phyloP scores from a whole-genome alignment of 2,329 filamentous ascomycete species.

The Sordariomycetes sp. region DNA sequence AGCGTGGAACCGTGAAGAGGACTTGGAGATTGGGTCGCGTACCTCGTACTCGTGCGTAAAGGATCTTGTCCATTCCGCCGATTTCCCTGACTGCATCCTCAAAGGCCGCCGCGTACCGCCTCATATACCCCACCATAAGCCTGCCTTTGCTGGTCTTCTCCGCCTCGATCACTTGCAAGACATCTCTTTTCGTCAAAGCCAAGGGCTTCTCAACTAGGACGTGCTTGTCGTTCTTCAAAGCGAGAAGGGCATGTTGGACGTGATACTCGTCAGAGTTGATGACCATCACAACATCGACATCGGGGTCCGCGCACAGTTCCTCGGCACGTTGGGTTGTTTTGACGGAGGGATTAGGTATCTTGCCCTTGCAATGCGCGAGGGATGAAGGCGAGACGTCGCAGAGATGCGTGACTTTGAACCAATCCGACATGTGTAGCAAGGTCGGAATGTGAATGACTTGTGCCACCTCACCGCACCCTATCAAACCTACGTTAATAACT shows the following conservation, averaged over 20 bases:
- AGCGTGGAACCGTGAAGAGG: neutral
- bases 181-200: conserved; percentile 35
- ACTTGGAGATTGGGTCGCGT: neutral
- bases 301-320: conserved; percentile 29
- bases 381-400: conserved; percentile 37
- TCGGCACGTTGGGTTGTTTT: conserved; percentile 24
- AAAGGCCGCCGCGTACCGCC: conserved; percentile 50
- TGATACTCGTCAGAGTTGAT: conserved; percentile 45
- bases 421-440: conserved; percentile 29
- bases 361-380: conserved; percentile 14
- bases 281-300: conserved; percentile 46
- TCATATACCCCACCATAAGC: conserved; percentile 52
- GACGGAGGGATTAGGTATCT: conserved; percentile 9
- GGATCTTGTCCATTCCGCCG: conserved; percentile 36
- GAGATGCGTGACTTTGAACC: conserved; percentile 36
- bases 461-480: neutral
- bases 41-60: conserved; percentile 39
- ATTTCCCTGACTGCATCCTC: conserved; percentile 44
- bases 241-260: conserved; percentile 37
- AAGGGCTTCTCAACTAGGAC: conserved; percentile 53
- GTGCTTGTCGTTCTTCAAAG: conserved; percentile 43
- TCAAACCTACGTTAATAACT: neutral
- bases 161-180: conserved; percentile 37
- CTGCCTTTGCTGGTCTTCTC: conserved; percentile 30
- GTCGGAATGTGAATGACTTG: conserved; percentile 45